These are phyloP conservation scores for Fusarium globosum DNA, from an alignment of 2,329 filamentous ascomycete genomes.

Conservation along the genomic window DNA sequence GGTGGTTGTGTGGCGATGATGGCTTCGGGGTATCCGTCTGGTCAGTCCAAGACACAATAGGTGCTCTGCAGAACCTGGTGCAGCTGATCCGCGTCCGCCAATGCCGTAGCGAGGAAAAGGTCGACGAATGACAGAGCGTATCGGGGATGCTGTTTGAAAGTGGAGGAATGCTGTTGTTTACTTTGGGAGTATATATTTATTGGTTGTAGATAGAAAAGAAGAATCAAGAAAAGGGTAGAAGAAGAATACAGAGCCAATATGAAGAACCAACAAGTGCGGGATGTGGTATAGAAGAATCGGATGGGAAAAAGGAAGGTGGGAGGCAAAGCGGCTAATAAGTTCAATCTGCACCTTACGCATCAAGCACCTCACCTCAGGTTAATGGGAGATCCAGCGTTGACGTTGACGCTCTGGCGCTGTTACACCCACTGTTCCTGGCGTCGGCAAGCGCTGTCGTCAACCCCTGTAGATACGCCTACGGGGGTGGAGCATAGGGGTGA, in stretches of 20 bases:
- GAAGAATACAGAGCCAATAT: constrained; percentile 3
- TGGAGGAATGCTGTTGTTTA: constrained; percentile 13
- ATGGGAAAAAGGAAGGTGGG: constrained; percentile 13
- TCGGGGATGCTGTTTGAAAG: constrained; percentile 22
- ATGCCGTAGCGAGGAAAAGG: constrained; percentile 20
- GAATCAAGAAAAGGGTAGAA: neutral
- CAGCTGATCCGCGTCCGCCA: constrained; percentile 39
- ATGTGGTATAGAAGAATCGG: constrained; percentile 32
- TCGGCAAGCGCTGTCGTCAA: constrained; percentile 25
- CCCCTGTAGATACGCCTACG: constrained; percentile 19
- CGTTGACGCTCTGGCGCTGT: constrained; percentile 22
- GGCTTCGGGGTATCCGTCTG: constrained; percentile 43
- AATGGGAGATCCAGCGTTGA: constrained; percentile 23
- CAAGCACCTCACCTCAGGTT: constrained; percentile 14
- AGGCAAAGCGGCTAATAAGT: constrained; percentile 29
- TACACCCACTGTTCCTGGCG: constrained; percentile 33
- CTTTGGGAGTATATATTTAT: constrained; percentile 1
- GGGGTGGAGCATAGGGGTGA: constrained; percentile 3
- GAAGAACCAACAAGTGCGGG: constrained; percentile 10
- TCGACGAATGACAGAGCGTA: constrained; percentile 39
- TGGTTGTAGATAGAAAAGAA: neutral
- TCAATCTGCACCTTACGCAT: constrained; percentile 6
- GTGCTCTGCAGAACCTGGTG: constrained; percentile 39
- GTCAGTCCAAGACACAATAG: constrained; percentile 20
- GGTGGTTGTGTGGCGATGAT: constrained; percentile 43